Base-by-base conservation (phyloP, 331 rosid species). In the Prunus yedoensis region DNA sequence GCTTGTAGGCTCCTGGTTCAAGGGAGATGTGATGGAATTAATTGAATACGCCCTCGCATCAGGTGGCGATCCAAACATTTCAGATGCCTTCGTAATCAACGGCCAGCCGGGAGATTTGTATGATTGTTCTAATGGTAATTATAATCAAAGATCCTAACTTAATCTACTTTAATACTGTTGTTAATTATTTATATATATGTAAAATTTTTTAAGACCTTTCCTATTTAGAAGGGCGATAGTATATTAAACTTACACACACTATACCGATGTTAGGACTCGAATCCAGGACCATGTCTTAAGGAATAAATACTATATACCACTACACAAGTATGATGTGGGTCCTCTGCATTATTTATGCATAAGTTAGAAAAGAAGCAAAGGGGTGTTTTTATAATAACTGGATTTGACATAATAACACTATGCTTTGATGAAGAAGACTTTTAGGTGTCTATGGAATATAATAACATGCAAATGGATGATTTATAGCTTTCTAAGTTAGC, bases 21-120 rank as follows among this genome's bases (percentile, higher is more conserved):
- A 82, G 49, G 71, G 79, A n/a, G 88, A 85, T 50, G 82, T 79
- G 16, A 65, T 46, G 74, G 79, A 71, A 20, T 14, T 76, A 9
- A 78, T 78, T 4, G 74, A 62, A 10, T 61, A 62, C n/a, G 86
- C 82, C 0, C 70, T 85, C 18, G 66, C 64, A 56, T 67, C 62
- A 11, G 86, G 88, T 5, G 84, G 16, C 10, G 84, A 81, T 0
- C 84, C 88, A 43, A 85, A 81, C 45, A 0, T 0, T 10, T 79
- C 86, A 3, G 84, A 85, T 85, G 88, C 88, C 45, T 81, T 74
- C 69, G 72, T 82, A 5, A 85, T 85, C 28, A 81, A 81, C 18
- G 88, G 88, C 18, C 79, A 77, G 66, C 88, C 86, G 4, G 88
- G 88, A 8, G 78, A 73, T 60, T 73, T 85, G n/a, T 82, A 85